These are phyloP conservation scores for Mycena indigotica DNA, from an alignment of 768 basidiomycete species.

Conservation along the genomic window DNA sequence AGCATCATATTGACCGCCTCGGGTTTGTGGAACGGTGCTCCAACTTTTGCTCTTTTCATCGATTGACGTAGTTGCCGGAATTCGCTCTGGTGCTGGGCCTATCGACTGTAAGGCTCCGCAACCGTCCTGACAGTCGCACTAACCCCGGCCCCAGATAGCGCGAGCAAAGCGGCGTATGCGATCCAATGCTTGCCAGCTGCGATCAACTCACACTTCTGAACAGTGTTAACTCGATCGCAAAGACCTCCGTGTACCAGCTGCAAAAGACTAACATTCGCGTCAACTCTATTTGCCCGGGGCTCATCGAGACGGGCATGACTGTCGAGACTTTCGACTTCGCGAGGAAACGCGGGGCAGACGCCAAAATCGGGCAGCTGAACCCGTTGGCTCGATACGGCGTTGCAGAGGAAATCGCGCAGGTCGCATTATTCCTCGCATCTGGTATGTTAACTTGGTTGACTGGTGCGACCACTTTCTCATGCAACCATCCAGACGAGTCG, in stretches of 20 bases:
- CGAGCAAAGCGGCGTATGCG: conserved; percentile 88
- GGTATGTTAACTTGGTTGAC: conserved; percentile 50
- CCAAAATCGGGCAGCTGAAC: conserved; percentile 59
- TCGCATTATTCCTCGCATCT: conserved; percentile 83
- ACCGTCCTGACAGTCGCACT: conserved; percentile 3
- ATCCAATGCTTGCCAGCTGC: background rate
- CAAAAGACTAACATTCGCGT: conserved; percentile 82
- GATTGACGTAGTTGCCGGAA: conserved; percentile 65
- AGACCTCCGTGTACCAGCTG: conserved; percentile 43
- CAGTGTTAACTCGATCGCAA: conserved; percentile 87
- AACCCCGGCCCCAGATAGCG: conserved; percentile 61
- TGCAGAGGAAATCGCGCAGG: conserved; percentile 85
- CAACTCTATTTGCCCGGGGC: conserved; percentile 75
- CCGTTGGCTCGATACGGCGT: conserved; percentile 82
- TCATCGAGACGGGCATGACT: conserved; percentile 96
- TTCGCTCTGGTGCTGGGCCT: conserved; percentile 80
- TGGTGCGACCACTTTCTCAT: conserved; percentile 5
- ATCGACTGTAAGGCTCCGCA: conserved; percentile 66
- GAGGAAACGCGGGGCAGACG: conserved; percentile 67
- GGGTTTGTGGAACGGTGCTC: conserved; percentile 43
- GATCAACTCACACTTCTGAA: background rate
- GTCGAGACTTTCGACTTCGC: conserved; percentile 72
- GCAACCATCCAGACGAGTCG: conserved; percentile 63
- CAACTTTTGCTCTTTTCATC: conserved; percentile 6
- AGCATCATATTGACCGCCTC: conserved; percentile 90